Conservation (phyloP, 2,329 filamentous ascomycete genomes). For the Alternaria ethzedia region DNA sequence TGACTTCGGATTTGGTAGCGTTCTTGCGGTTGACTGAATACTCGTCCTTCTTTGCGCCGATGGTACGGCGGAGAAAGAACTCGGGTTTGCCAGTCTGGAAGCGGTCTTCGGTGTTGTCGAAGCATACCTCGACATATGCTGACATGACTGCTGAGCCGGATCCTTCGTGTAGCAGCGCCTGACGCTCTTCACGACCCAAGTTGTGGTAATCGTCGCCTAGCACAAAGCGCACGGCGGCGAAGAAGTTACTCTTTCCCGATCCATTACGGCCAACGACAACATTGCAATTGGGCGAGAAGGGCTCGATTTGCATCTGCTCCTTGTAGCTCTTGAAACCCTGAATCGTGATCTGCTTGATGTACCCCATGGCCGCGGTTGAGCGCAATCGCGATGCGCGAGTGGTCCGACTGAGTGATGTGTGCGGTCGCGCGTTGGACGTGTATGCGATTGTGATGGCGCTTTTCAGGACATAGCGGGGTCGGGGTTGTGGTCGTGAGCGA, state of each 20-base stretch:
- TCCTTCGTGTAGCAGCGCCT: conserved; percentile 95
- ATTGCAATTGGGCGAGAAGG: conserved; percentile 96
- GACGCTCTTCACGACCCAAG: conserved; percentile 93
- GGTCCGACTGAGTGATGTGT: background rate
- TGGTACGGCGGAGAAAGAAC: conserved; percentile 88
- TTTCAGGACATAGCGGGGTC: conserved; percentile 27
- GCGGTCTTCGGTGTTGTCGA: conserved; percentile 95
- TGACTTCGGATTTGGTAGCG: conserved; percentile 90
- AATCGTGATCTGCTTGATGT: conserved; percentile 99
- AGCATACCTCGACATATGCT: conserved; percentile 98
- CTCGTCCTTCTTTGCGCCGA: conserved; percentile 97
- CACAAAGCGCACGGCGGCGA: conserved; percentile 97
- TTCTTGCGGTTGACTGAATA: conserved; percentile 98
- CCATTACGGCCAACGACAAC: conserved; percentile 99
- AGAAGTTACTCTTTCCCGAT: conserved; percentile 99
- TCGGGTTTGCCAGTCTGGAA: conserved; percentile 94
- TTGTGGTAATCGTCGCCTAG: conserved; percentile 97
- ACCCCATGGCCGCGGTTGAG: conserved; percentile 51
- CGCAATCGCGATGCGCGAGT: conserved; percentile 1
- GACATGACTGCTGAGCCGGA: conserved; percentile 98
- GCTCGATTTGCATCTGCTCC: conserved; percentile 98
- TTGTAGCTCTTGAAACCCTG: conserved; percentile 99
- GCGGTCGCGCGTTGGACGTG: background rate
- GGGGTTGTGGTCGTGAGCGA: conserved; percentile 10
- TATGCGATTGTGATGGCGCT: conserved; percentile 18